Conservation (phyloP, 139 green algal species). For the Ulvella scutata region DNA sequence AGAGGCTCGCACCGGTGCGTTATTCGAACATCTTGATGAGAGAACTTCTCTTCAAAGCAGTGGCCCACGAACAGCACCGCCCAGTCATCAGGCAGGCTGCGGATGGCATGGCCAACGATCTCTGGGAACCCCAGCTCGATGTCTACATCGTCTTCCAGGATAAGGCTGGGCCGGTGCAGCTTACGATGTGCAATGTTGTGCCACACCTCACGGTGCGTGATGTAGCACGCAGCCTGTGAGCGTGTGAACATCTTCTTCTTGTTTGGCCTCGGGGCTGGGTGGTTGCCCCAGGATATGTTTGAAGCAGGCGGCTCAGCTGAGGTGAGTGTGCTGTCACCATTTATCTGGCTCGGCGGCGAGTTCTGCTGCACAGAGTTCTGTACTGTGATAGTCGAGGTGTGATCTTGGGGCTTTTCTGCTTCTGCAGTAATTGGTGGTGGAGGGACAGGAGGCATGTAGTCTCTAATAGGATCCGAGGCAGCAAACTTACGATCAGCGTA, state of each 20-base stretch:
- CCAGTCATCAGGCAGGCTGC: background rate
- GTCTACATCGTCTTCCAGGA: background rate
- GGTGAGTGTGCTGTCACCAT: too few species aligned
- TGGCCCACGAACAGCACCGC: background rate
- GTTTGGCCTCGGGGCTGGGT: too few species aligned
- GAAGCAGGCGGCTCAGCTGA: too few species aligned
- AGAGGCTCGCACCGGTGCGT: too few species aligned
- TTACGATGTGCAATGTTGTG: background rate
- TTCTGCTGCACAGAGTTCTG: too few species aligned
- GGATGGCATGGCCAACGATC: background rate
- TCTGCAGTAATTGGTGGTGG: background rate
- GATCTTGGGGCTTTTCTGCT: background rate
- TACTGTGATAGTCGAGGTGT: background rate
- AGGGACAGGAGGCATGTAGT: background rate
- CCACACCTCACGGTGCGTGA: background rate
- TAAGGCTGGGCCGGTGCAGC: background rate
- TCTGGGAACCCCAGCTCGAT: background rate
- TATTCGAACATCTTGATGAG: background rate
- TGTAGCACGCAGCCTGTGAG: background rate
- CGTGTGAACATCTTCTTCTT: background rate
- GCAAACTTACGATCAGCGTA: background rate
- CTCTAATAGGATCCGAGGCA: background rate
- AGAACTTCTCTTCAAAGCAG: background rate
- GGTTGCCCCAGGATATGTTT: too few species aligned
- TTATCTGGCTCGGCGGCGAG: too few species aligned